Evolutionary conservation across 116 monocot genomes (phyloP), one percentile per base, ranked within the genome.

Genomic region (Papilionanthe hybrid): DNA sequence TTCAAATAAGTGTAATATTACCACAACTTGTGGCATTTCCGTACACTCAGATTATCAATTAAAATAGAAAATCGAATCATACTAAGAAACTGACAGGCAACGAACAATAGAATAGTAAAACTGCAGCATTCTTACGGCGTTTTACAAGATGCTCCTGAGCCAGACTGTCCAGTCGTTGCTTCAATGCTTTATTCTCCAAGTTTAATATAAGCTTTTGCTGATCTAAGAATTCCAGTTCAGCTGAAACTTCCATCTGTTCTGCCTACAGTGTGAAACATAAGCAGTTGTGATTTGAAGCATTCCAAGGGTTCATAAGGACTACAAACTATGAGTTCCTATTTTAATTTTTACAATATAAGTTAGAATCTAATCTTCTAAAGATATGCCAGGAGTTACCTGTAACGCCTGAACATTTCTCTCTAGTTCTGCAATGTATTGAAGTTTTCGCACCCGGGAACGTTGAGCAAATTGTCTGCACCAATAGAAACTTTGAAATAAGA

Each of bases 131-230:
- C 89, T 89, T 83, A 95, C 95, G 73, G 44, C 79, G 80, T 86
- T 95, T 95, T 55, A 95, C 77, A 71, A 89, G 87, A 18, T 92
- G 90, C 78, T 92, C 92, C 78, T 95, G 90, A 37, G 86, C 83
- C 66, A 95, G 57, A 81, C 83, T 90, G 30, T 95, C 94, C 17
- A 95, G 56, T 32, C 92, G 78, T 71, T 92, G 90, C 76, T 92
- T 92, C 57, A 95, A 81, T 65, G 92, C 79, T 78, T 95, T 90
- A 81, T 94, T 94, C 81, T 94, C 94, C 78, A 94, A 85, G 79
- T 84, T 89, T 63, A 94, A 68, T 53, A 94, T 90, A 72, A 95
- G 76, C 80, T 91, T 95, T 57, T 95, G 95, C 74, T 87, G 88
- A 75, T 86, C 91, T 23, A 91, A 67, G 82, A 95, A 93, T 53